Percentiles rank a stretch among this genome's conserved stretches.
Evolutionary conservation across 176 grass and related monocot species (phyloP).

Genomic region (Triticum timopheevii): DNA sequence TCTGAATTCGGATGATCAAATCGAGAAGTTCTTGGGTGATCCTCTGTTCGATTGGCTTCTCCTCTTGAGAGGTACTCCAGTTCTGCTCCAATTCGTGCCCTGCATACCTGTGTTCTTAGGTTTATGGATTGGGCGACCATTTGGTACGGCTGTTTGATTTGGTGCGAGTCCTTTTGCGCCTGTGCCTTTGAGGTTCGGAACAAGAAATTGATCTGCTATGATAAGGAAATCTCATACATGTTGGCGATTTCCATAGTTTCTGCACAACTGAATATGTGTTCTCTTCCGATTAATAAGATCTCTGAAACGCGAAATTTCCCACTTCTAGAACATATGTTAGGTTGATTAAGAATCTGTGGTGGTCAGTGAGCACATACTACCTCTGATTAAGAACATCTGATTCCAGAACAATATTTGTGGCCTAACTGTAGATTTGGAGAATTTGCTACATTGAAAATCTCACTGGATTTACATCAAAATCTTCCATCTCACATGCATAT

Average conservation of each 20-base stretch:
- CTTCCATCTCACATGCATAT: neutral
- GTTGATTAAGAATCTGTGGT: neutral
- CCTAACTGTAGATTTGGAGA: neutral
- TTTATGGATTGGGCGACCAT: neutral
- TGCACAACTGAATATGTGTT: neutral
- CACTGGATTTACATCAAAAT: neutral
- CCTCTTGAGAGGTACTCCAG: slow-evolving; percentile 11
- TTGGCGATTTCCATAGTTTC: too few species aligned
- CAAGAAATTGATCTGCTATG: neutral
- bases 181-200: neutral
- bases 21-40: neutral
- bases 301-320: neutral
- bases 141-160: neutral
- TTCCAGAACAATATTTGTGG: neutral
- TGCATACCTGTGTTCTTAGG: neutral
- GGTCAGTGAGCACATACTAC: neutral
- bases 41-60: neutral
- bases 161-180: neutral
- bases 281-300: neutral
- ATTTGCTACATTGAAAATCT: neutral
- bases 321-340: neutral
- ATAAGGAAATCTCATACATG: neutral
- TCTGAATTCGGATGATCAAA: neutral
- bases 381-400: neutral
- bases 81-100: neutral